These are phyloP conservation scores for Erodium texanum DNA, from an alignment of 441 rosid species.

Conservation along the genomic window DNA sequence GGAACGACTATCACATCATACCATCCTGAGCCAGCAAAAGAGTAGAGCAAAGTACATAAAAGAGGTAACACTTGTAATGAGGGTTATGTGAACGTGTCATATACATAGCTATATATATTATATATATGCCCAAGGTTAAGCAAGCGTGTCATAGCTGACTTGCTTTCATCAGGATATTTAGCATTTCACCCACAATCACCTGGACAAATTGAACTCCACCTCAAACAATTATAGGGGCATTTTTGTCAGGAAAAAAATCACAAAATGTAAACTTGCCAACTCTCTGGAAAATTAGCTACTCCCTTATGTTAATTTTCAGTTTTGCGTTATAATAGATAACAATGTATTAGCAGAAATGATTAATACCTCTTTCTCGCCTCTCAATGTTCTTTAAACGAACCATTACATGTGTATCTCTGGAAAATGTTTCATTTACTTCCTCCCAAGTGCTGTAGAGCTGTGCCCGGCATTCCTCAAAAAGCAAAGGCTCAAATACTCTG, in stretches of 20 bases:
- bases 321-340: not conserved
- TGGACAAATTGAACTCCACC: not conserved
- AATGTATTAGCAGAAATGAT: not conserved
- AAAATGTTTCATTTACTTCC: constrained; percentile 60
- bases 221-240: not conserved
- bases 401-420: constrained; percentile 48
- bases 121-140: not conserved
- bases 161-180: not conserved
- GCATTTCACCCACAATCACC: not conserved
- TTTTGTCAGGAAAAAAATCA: not conserved
- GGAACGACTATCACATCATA: constrained; percentile 79
- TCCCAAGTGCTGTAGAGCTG: constrained; percentile 95
- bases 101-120: no score
- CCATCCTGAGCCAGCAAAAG: constrained; percentile 55
- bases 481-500: constrained; percentile 91
- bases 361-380: constrained; percentile 81
- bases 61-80: not conserved
- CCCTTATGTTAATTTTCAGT: not conserved
- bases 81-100: not conserved
- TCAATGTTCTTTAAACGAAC: constrained; percentile 71
- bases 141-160: not conserved
- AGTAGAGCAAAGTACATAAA: not conserved
- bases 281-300: not conserved
- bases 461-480: constrained; percentile 98
- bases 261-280: not conserved